phyloP scores from a whole-genome alignment of 2,329 filamentous ascomycete species.

The Pestalotiopsis sp. region DNA sequence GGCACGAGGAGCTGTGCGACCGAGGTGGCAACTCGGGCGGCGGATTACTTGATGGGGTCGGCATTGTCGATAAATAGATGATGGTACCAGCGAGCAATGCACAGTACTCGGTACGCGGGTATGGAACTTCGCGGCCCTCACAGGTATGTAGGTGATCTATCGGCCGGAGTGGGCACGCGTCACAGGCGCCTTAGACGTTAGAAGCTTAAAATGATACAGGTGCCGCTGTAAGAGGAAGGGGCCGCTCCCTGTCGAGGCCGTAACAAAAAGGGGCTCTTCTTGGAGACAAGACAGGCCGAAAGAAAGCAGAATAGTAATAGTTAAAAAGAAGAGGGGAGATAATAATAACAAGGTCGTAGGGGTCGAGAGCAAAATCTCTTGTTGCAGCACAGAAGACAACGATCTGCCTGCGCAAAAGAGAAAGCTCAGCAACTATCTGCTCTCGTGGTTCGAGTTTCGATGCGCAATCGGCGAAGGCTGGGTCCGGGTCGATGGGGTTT shows the following conservation, averaged over 20 bases:
- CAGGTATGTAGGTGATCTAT: neutral
- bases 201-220: neutral
- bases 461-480: conserved; percentile 6
- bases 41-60: conserved; percentile 32
- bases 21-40: conserved; percentile 29
- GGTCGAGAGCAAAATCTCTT: neutral
- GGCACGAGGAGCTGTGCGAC: conserved; percentile 33
- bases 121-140: too few species aligned
- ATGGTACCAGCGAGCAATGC: neutral
- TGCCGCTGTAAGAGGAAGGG: neutral
- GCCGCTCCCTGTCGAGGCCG: neutral
- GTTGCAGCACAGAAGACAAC: neutral
- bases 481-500: conserved; percentile 1
- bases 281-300: neutral
- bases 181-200: conserved; percentile 5
- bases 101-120: too few species aligned
- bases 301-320: neutral
- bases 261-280: neutral
- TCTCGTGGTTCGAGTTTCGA: neutral
- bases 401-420: neutral
- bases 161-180: conserved; percentile 3
- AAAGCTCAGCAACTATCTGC: neutral
- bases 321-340: neutral
- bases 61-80: conserved; percentile 24
- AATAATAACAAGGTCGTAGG: neutral